Base-by-base conservation (phyloP, 768 basidiomycete species). In the Termitomyces sp. region DNA sequence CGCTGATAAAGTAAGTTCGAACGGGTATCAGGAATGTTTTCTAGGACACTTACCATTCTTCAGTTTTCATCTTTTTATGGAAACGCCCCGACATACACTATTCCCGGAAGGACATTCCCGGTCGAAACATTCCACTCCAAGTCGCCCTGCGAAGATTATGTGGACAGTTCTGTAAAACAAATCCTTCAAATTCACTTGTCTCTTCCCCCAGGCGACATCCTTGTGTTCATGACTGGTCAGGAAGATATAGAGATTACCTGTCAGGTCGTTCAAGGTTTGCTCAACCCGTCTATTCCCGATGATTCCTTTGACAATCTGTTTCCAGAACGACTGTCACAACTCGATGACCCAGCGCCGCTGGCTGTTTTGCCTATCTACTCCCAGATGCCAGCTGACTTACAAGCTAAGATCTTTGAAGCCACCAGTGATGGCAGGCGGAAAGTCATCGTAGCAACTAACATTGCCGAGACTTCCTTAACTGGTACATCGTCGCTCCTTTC, bases 151-250 rank as follows among this genome's bases (percentile, higher is more conserved):
- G 97, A 99, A 68, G 97, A 99, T 69, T 99, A 99, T 66, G 97
- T 99, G 55, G 97, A 99, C 68, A 86, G 91, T 59, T 89, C 97
- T 1, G 97, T 99, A 63, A 99, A 98, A 75, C 96, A 99, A 72
- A 91, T 98, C 16, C 79, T 98, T 28, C 92, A 96, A 66, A 98
- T 99, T 43, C 96, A 99, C 68, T 77, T 98, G 40, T 94, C 96
- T 2, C 80, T 89, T 17, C 94, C 96, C 21, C 84, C 85, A 0
- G 97, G 97, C 14, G 97, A 99, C 73, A 91, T 98, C 51, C 77
- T 99, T 41, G 94, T 98, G 25, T 99, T 99, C 72, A 98, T 98
- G 96, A 99, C 97, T 27, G 97, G 97, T 37, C 97, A 98, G 73
- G 97, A 98, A 73, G 96, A 99, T 69, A 99, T 99, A 58, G 96